Conservation (phyloP, 352 stramenopile genomes). For the Pythium chondricola region DNA sequence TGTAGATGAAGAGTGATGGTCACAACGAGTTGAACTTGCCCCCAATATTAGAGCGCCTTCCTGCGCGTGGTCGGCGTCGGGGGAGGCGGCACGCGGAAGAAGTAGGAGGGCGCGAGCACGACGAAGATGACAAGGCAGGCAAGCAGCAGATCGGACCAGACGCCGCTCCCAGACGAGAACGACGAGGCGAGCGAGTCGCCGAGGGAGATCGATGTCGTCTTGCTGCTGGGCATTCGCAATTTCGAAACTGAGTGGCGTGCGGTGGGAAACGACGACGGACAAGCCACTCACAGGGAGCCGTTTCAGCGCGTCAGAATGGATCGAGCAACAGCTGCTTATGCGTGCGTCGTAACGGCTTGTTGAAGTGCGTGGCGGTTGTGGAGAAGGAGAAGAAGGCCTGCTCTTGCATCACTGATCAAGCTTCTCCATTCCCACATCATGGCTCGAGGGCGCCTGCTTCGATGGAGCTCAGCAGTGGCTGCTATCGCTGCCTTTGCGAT, state of each 20-base stretch:
- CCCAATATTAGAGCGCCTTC: slow-evolving; percentile 17
- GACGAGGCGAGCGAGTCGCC: neutral
- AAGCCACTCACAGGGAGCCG: neutral
- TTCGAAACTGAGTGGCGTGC: no score
- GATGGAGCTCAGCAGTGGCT: neutral
- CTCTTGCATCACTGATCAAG: no score
- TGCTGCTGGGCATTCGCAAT: neutral
- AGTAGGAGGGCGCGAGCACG: slow-evolving; percentile 52
- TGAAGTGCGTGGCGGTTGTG: no score
- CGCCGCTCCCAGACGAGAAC: slow-evolving; percentile 5
- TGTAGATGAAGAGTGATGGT: slow-evolving; percentile 5
- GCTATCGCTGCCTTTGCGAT: no score
- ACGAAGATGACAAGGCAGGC: slow-evolving; percentile 57
- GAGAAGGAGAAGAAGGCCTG: no score
- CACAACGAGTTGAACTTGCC: neutral
- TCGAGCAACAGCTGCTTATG: no score
- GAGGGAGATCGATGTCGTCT: neutral
- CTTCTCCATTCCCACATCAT: neutral
- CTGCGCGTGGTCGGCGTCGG: slow-evolving; percentile 4
- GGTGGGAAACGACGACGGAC: slow-evolving; percentile 6
- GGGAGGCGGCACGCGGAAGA: slow-evolving; percentile 32
- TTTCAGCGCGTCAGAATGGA: slow-evolving; percentile 9
- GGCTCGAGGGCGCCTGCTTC: neutral
- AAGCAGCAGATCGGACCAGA: slow-evolving; percentile 55
- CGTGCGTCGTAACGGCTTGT: no score